Conservation (phyloP, 176 grass and related monocot species). For the Aegilops sharonensis region DNA sequence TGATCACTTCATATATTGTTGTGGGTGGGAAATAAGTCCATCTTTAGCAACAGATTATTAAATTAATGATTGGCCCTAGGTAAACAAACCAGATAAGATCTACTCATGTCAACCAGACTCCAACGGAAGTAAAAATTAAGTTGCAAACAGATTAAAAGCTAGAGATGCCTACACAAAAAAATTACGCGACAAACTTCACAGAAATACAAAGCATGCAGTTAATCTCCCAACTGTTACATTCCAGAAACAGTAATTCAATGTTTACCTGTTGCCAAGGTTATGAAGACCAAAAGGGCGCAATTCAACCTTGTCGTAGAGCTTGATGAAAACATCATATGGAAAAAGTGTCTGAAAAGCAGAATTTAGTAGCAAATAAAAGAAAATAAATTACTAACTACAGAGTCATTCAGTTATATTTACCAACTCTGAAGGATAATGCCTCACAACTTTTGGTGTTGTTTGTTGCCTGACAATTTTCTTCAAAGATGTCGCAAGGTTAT, state of each 20-base stretch:
- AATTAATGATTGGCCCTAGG: constrained; percentile 46
- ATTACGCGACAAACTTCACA: background rate
- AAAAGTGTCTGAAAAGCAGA: constrained; percentile 63
- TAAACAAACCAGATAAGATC: constrained; percentile 38
- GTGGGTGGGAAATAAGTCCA: background rate
- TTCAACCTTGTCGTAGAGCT: constrained; percentile 76
- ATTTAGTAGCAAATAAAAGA: constrained; percentile 26
- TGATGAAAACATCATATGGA: constrained; percentile 86
- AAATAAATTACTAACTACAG: constrained; percentile 22
- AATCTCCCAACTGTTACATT: constrained; percentile 12
- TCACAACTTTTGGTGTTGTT: constrained; percentile 57
- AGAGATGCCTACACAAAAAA: constrained; percentile 6
- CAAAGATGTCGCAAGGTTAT: constrained; percentile 50
- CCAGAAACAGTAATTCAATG: background rate
- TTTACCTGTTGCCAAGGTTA: constrained; percentile 97
- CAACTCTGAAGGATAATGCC: constrained; percentile 85
- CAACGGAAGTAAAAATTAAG: constrained; percentile 29
- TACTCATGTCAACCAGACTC: constrained; percentile 13
- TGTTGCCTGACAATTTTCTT: constrained; percentile 72
- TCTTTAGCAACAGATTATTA: background rate
- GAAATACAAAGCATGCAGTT: constrained; percentile 22
- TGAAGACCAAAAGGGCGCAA: constrained; percentile 81
- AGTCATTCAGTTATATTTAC: constrained; percentile 46
- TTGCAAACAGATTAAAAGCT: constrained; percentile 11
- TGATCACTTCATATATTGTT: constrained; percentile 32